Base-by-base conservation (phyloP, 73 alveolate species). In the Breviolum minutum region DNA sequence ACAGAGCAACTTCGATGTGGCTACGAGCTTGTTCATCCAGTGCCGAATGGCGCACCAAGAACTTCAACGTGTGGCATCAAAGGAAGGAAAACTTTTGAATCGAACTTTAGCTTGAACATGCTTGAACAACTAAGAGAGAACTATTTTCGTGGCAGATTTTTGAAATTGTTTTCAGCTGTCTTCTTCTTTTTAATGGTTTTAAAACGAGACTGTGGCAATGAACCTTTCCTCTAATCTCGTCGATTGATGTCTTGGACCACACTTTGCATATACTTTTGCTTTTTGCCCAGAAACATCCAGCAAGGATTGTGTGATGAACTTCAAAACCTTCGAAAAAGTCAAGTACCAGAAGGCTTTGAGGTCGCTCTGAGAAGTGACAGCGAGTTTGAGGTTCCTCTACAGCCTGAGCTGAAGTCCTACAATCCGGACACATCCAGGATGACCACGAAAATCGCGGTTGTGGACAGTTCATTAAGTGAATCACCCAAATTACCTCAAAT, bases 31-130 rank as follows among this genome's bases (percentile, higher is more conserved):
- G 90, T 54, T 81, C 4, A 81, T 81, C 24, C 90, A 81, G 54
- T 81, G 90, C 16, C 90, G 90, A 81, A 81, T 81, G 66, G 90
- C 90, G 19, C 90, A 81, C 60, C 90, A 81, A 40, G 90, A 81
- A 32, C 90, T 81, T 40, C 71, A 81, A 22, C 20, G 63, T 8
- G 90, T 81, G 13, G 90, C 90, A 17, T 14, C 32, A 20, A 81
- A 81, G 70, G 90, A 81, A 54, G 90, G 90, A 40, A 81, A 54
- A 71, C 90, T 81, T 16, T 54, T 81, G 69, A 81, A 81, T 19
- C 90, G 90, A 54, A 27, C 27, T 24, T 29, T 29, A n/a, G 86
- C 85, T 9, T 9, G 62, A 27, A 77, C 54, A 40, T 40, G 54
- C 54, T 40, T 40, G 54, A 40, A 40, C 54, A 40, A 40, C 54